Conservation (phyloP, 768 basidiomycete species). For the Filobasidium floriforme region DNA sequence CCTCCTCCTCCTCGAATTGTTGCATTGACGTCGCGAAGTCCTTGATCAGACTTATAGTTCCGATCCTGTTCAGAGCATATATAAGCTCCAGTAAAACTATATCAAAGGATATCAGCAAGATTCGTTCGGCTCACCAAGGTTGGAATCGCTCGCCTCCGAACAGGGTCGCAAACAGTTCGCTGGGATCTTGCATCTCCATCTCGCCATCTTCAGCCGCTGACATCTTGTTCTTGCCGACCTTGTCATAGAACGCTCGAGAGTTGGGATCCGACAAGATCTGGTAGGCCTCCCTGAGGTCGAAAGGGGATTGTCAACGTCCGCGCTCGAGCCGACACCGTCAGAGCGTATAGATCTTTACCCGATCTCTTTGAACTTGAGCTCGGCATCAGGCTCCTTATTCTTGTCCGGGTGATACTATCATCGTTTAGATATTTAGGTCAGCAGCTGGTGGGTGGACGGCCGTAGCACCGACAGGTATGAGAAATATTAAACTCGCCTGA, state of each 20-base stretch:
- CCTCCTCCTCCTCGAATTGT: slow-evolving; percentile 66
- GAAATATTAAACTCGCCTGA: slow-evolving; percentile 54
- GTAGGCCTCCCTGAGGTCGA: slow-evolving; percentile 66
- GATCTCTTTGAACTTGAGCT: slow-evolving; percentile 94
- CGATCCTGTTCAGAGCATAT: slow-evolving; percentile 53
- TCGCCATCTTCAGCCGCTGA: slow-evolving; percentile 58
- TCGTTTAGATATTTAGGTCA: background rate
- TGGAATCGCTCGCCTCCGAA: slow-evolving; percentile 89
- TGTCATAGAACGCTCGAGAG: slow-evolving; percentile 81
- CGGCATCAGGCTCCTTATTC: slow-evolving; percentile 84
- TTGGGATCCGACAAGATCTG: slow-evolving; percentile 66
- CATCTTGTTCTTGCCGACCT: slow-evolving; percentile 85
- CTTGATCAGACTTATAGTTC: slow-evolving; percentile 92
- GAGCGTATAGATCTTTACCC: slow-evolving; percentile 51
- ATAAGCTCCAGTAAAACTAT: no score
- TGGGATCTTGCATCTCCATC: slow-evolving; percentile 89
- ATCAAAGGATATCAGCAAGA: background rate
- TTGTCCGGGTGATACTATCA: slow-evolving; percentile 87
- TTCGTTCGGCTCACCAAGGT: slow-evolving; percentile 52
- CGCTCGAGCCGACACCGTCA: background rate
- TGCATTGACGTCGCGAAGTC: slow-evolving; percentile 61
- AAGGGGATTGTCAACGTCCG: background rate
- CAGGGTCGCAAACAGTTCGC: slow-evolving; percentile 87
- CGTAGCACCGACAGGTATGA: slow-evolving; percentile 1
- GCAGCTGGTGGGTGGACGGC: slow-evolving; percentile 6